These are phyloP conservation scores for Lepraria neglecta DNA, from an alignment of 495 filamentous ascomycete genomes.

Conservation along the genomic window DNA sequence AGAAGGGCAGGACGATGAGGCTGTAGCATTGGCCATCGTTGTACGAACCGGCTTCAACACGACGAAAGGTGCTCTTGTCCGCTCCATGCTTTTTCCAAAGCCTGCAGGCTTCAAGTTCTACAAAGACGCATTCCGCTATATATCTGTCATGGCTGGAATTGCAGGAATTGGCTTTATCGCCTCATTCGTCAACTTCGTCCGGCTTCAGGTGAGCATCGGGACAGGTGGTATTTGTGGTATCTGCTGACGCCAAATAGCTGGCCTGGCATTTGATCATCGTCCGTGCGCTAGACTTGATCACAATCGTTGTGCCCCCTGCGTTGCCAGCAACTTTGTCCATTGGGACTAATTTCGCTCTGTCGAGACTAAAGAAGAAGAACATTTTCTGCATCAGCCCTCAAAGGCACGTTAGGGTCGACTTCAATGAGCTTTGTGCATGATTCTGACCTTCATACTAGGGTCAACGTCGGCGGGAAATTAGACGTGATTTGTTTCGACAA, in stretches of 20 bases:
- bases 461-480: slow-evolving; percentile 93
- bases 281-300: slow-evolving; percentile 89
- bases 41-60: slow-evolving; percentile 94
- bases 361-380: slow-evolving; percentile 72
- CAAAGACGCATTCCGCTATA: slow-evolving; percentile 93
- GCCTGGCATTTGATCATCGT: slow-evolving; percentile 86
- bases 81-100: slow-evolving; percentile 98
- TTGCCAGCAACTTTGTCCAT: slow-evolving; percentile 96
- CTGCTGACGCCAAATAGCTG: slow-evolving; percentile 43
- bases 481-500: slow-evolving; percentile 98
- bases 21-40: slow-evolving; percentile 84
- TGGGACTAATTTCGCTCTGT: slow-evolving; percentile 90
- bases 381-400: slow-evolving; percentile 99
- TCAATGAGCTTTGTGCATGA: slow-evolving; percentile 1
- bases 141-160: slow-evolving; percentile 92
- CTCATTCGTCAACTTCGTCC: slow-evolving; percentile 88
- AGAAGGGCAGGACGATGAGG: slow-evolving; percentile 77
- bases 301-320: slow-evolving; percentile 94
- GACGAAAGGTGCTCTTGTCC: slow-evolving; percentile 90
- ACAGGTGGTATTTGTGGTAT: background rate
- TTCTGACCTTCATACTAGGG: slow-evolving; percentile 39
- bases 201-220: slow-evolving; percentile 51
- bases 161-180: slow-evolving; percentile 81
- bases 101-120: slow-evolving; percentile 98
- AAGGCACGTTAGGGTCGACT: slow-evolving; percentile 37